Conservation (phyloP, 805 yeast species). For the Helenozyma baotianmanensis region DNA sequence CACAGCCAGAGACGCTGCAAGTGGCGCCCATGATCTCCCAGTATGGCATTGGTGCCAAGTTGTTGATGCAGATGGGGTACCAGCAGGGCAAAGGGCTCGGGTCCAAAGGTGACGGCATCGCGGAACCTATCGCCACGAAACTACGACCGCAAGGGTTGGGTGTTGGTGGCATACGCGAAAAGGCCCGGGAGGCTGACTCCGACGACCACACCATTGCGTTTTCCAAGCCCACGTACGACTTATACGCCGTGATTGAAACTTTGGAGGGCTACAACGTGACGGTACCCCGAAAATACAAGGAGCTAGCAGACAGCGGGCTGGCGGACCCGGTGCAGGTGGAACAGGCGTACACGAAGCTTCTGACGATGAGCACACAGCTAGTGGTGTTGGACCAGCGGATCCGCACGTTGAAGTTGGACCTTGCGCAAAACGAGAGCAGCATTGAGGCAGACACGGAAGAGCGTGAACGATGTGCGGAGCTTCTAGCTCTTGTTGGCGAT, state of each 20-base stretch:
- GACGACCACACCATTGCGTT: conserved; percentile 8
- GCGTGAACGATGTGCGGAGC: too few relatives aligned
- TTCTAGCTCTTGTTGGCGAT: too few relatives aligned
- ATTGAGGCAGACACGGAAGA: conserved; percentile 3
- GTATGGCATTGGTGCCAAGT: conserved; percentile 83
- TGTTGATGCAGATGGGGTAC: conserved; percentile 85
- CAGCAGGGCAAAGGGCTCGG: conserved; percentile 86
- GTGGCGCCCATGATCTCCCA: conserved; percentile 12
- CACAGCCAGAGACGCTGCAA: too few relatives aligned
- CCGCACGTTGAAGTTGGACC: conserved; percentile 1
- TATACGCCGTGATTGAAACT: conserved; percentile 33
- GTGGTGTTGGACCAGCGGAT: conserved; percentile 9
- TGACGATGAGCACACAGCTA: conserved; percentile 12
- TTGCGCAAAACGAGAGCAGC: conserved; percentile 1
- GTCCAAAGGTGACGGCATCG: conserved; percentile 61
- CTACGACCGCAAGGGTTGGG: conserved; percentile 67
- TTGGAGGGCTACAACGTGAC: conserved; percentile 30
- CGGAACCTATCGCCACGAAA: conserved; percentile 71
- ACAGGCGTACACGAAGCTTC: conserved; percentile 13
- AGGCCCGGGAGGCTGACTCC: conserved; percentile 8
- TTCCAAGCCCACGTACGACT: conserved; percentile 14
- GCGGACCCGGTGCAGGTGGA: conserved; percentile 7
- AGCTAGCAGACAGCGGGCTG: conserved; percentile 23
- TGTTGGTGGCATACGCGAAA: conserved; percentile 58
- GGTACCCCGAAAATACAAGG: conserved; percentile 35